Evolutionary conservation across 1,284 basidiomycete genomes (phyloP).

Genomic region (Ceratobasidium sp.): DNA sequence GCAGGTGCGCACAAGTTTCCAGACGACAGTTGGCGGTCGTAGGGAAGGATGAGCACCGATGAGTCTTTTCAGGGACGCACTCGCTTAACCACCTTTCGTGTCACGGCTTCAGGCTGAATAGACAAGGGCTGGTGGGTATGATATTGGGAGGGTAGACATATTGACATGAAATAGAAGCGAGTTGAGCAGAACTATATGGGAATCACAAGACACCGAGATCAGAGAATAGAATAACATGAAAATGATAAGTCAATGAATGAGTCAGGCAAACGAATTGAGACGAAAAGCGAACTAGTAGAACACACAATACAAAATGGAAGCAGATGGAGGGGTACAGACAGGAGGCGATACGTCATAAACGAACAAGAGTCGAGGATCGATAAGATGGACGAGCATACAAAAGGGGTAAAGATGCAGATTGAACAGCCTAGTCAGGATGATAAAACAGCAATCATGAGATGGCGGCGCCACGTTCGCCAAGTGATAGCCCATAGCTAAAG

Average conservation of each 20-base stretch:
- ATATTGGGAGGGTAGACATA: not conserved
- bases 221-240: constrained; percentile 34
- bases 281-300: constrained; percentile 14
- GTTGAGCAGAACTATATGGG: too few species aligned
- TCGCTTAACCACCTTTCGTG: too few species aligned
- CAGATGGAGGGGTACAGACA: not conserved
- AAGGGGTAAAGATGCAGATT: not conserved
- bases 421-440: not conserved
- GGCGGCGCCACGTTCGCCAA: not conserved
- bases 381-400: constrained; percentile 14
- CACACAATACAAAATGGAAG: not conserved
- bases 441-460: constrained; percentile 32
- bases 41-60: too few species aligned
- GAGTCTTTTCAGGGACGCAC: too few species aligned
- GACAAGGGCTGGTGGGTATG: not conserved
- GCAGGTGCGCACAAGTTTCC: too few species aligned
- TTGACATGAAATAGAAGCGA: not conserved
- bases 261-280: constrained; percentile 16
- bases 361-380: not conserved
- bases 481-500: too few species aligned
- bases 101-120: not conserved
- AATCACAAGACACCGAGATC: not conserved
- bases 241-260: constrained; percentile 38
- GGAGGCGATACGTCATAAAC: not conserved
- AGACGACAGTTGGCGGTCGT: too few species aligned